Conservation (phyloP, 768 basidiomycete genomes). For the Nidularia sp. region DNA sequence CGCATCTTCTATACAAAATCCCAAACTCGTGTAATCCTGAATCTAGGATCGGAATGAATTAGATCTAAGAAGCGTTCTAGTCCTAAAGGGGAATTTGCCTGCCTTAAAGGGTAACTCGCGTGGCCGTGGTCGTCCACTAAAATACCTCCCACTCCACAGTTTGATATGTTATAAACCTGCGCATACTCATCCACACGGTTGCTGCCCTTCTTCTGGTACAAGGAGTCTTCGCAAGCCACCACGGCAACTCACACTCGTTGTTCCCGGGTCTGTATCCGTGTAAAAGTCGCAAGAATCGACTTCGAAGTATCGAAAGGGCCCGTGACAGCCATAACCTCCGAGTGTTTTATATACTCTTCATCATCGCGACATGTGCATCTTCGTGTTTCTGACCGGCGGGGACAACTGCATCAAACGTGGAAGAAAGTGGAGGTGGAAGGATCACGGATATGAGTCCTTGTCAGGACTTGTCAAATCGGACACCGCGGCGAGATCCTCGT, state of each 20-base stretch:
- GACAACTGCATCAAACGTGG: too few species aligned
- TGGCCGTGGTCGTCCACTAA: not conserved
- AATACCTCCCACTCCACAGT: constrained; percentile 1
- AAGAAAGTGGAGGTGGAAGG: too few species aligned
- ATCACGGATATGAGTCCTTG: too few species aligned
- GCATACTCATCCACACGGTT: not conserved
- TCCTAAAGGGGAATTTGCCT: not conserved
- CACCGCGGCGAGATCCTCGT: too few species aligned
- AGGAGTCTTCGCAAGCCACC: not conserved
- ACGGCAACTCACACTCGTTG: not conserved
- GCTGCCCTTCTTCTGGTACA: not conserved
- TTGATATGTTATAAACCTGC: not conserved
- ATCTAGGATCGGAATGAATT: not conserved
- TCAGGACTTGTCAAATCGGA: too few species aligned
- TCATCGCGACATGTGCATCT: too few species aligned
- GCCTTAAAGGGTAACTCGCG: not conserved
- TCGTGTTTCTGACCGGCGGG: too few species aligned
- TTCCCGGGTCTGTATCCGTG: not conserved
- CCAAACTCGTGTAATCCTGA: not conserved
- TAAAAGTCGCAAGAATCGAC: not conserved
- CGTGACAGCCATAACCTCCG: not conserved
- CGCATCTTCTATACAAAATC: not conserved
- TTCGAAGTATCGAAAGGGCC: too few species aligned
- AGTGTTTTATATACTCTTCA: too few species aligned
- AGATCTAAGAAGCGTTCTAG: not conserved